Conservation (phyloP, 192 early-diverging fungal genomes). For the Coemansia sp. region DNA sequence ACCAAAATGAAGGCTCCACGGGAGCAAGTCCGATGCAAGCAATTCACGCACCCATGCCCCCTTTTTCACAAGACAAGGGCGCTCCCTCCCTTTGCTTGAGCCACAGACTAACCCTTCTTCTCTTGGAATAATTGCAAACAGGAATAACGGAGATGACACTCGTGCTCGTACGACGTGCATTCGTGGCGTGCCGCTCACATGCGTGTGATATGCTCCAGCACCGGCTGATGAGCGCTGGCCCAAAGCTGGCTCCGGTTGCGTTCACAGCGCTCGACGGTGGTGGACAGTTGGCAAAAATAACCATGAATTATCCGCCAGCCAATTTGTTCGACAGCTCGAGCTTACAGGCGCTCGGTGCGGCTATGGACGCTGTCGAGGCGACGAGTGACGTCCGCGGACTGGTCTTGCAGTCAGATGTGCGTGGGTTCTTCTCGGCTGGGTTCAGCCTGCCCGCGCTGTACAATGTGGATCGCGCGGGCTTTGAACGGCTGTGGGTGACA, state of each 20-base stretch:
- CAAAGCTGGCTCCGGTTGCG: neutral
- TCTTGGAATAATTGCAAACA: neutral
- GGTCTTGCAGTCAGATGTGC: slow-evolving; percentile 23
- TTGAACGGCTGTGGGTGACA: slow-evolving; percentile 21
- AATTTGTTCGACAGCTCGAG: slow-evolving; percentile 28
- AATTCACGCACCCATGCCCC: neutral
- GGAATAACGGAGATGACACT: neutral
- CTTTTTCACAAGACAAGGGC: neutral
- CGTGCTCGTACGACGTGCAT: slow-evolving; percentile 26
- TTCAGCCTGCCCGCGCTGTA: slow-evolving; percentile 28
- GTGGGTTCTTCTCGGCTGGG: slow-evolving; percentile 37
- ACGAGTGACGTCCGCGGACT: slow-evolving; percentile 24
- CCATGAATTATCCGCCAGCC: slow-evolving; percentile 29
- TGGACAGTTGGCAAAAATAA: slow-evolving; percentile 28
- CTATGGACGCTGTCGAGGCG: slow-evolving; percentile 21
- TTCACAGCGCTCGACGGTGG: neutral
- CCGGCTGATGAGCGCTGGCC: slow-evolving; percentile 1
- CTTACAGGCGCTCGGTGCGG: slow-evolving; percentile 21
- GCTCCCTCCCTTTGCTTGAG: neutral
- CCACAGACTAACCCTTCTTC: neutral
- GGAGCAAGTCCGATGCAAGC: neutral
- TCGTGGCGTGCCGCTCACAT: slow-evolving; percentile 16
- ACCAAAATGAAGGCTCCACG: neutral
- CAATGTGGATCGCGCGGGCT: slow-evolving; percentile 14
- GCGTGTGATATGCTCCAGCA: neutral